These are phyloP conservation scores for Amylocarpus encephaloides DNA, from an alignment of 2,329 filamentous ascomycete species.

Conservation along the genomic window DNA sequence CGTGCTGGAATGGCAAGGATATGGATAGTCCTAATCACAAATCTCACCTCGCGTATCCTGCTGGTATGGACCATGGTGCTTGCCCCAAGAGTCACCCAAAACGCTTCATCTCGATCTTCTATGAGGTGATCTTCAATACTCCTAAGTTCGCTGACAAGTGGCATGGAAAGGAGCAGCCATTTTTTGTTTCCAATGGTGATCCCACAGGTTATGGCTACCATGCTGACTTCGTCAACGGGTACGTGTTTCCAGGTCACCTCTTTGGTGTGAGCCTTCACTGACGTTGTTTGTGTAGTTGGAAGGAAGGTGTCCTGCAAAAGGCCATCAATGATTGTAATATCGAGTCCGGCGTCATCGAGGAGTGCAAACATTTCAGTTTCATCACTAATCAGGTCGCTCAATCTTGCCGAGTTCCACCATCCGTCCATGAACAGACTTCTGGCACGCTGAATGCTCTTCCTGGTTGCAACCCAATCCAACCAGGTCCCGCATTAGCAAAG, in stretches of 20 bases:
- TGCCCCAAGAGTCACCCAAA: conserved; percentile 47
- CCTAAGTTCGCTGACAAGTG: conserved; percentile 43
- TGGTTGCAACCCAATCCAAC: conserved; percentile 45
- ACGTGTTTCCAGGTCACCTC: conserved; percentile 24
- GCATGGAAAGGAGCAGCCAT: conserved; percentile 40
- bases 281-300: conserved; percentile 32
- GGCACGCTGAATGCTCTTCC: conserved; percentile 43
- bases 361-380: conserved; percentile 40
- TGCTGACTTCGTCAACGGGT: conserved; percentile 53
- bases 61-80: conserved; percentile 38
- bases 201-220: conserved; percentile 49
- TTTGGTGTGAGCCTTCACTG: background rate
- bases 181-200: conserved; percentile 47
- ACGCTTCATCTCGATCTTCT: conserved; percentile 53
- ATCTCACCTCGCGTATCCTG: conserved; percentile 50
- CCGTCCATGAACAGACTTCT: conserved; percentile 37
- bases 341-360: conserved; percentile 37
- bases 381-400: conserved; percentile 47
- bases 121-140: conserved; percentile 51
- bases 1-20: conserved; percentile 57
- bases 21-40: conserved; percentile 49
- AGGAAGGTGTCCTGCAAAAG: conserved; percentile 41
- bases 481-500: conserved; percentile 20
- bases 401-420: conserved; percentile 43
- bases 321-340: conserved; percentile 45